These are phyloP conservation scores for Neospora caninum DNA, from an alignment of 169 alveolate species.

Conservation along the genomic window DNA sequence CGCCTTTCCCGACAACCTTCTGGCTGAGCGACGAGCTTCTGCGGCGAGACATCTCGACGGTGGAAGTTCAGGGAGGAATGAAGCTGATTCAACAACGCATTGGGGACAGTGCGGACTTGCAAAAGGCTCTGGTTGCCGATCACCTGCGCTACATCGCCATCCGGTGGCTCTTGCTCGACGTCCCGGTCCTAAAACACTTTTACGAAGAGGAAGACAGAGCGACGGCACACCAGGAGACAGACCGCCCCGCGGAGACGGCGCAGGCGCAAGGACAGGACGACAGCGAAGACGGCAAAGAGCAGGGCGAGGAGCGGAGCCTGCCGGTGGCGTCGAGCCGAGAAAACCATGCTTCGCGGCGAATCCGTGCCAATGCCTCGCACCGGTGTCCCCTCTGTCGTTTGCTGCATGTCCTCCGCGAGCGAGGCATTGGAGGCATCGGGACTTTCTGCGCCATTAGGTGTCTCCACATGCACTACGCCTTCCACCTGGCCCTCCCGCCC, in stretches of 20 bases:
- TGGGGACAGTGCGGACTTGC: neutral
- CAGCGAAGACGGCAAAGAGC: constrained; percentile 10
- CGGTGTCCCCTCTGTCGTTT: constrained; percentile 40
- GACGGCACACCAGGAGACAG: neutral
- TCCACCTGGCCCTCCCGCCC: constrained; percentile 60
- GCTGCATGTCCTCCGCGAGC: constrained; percentile 15
- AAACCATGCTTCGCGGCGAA: neutral
- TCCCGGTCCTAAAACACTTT: constrained; percentile 22
- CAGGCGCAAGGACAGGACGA: neutral
- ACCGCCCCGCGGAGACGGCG: neutral
- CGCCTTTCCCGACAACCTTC: constrained; percentile 66
- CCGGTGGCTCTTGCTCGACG: constrained; percentile 45
- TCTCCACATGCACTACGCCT: constrained; percentile 70
- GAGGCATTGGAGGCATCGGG: constrained; percentile 66
- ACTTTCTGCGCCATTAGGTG: constrained; percentile 60
- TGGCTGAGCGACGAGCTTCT: constrained; percentile 55
- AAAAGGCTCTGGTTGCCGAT: constrained; percentile 35
- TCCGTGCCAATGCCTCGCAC: neutral
- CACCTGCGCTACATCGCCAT: constrained; percentile 55
- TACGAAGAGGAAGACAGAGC: constrained; percentile 1
- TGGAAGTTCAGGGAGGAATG: constrained; percentile 53
- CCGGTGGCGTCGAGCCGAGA: neutral
- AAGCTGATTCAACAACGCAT: constrained; percentile 41
- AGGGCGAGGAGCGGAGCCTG: neutral
- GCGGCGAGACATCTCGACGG: constrained; percentile 29